Conservation (phyloP, 441 rosid genomes). For the Gossypium davidsonii region DNA sequence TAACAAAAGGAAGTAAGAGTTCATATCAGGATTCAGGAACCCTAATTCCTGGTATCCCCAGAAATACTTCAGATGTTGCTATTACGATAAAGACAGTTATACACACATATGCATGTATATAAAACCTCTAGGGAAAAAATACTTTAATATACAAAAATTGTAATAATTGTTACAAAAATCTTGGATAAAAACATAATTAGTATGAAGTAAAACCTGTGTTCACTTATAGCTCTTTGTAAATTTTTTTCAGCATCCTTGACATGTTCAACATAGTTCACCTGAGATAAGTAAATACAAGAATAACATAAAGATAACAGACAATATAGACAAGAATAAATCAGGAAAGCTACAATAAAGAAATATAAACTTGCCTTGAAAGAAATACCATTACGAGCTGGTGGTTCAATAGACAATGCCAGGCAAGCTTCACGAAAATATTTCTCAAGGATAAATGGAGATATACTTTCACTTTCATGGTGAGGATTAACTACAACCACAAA, state of each 20-base stretch:
- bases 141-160: neutral
- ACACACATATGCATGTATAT: neutral
- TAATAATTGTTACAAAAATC: neutral
- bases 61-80: neutral
- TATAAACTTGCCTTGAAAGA: constrained; percentile 51
- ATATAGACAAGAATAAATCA: constrained; percentile 8
- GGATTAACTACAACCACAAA: constrained; percentile 71
- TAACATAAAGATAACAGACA: constrained; percentile 9
- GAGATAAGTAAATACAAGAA: constrained; percentile 22
- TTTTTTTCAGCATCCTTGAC: constrained; percentile 66
- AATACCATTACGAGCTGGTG: constrained; percentile 35
- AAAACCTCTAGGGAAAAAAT: neutral
- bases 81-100: neutral
- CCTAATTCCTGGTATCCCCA: neutral
- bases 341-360: constrained; percentile 17
- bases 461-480: constrained; percentile 51
- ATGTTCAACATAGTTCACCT: constrained; percentile 79
- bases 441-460: constrained; percentile 68
- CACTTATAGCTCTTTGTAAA: constrained; percentile 71
- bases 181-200: neutral
- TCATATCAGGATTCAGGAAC: neutral
- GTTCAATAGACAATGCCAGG: constrained; percentile 53
- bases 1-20: neutral
- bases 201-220: constrained; percentile 54
- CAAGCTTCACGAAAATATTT: constrained; percentile 87